A percentile compares a stretch with the other conserved stretches of the same genome.
Evolutionary conservation across 148 eudicot genomes (phyloP).

Genomic region (Selenicereus undatus): DNA sequence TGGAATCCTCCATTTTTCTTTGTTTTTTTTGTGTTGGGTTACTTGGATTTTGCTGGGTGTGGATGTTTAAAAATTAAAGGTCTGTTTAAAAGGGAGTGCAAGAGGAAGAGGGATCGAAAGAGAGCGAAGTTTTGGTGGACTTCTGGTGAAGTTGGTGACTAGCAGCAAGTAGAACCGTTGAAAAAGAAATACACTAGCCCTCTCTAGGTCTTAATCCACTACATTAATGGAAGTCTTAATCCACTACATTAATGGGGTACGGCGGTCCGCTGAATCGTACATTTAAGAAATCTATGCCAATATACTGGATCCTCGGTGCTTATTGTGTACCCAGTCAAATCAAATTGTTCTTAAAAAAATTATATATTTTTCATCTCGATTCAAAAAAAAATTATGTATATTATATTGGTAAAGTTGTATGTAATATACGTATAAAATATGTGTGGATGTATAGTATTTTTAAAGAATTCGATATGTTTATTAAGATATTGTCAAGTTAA

Average conservation of each 20-base stretch:
- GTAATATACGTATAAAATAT: too few relatives aligned
- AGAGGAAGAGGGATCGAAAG: not conserved
- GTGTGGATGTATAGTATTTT: too few relatives aligned
- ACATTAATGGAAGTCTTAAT: not conserved
- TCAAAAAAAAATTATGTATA: too few relatives aligned
- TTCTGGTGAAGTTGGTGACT: not conserved
- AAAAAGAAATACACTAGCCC: not conserved
- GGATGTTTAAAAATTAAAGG: not conserved
- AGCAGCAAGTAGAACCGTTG: not conserved
- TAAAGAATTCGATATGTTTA: too few relatives aligned
- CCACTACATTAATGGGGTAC: not conserved
- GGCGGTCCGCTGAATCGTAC: not conserved
- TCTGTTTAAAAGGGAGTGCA: not conserved
- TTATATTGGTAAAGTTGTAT: too few relatives aligned
- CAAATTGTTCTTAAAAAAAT: too few relatives aligned
- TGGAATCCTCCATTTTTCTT: constrained; percentile 14
- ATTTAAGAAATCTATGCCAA: not conserved
- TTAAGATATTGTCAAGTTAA: too few relatives aligned
- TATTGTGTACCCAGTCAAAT: too few relatives aligned
- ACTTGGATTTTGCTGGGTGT: not conserved
- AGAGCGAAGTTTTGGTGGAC: not conserved
- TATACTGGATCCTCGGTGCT: not conserved
- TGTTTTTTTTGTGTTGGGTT: not conserved
- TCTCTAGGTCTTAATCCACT: not conserved
- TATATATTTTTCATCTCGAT: too few relatives aligned